These are phyloP conservation scores for Hymenoscyphus salicellus DNA, from an alignment of 2,329 filamentous ascomycete genomes.

Conservation along the genomic window DNA sequence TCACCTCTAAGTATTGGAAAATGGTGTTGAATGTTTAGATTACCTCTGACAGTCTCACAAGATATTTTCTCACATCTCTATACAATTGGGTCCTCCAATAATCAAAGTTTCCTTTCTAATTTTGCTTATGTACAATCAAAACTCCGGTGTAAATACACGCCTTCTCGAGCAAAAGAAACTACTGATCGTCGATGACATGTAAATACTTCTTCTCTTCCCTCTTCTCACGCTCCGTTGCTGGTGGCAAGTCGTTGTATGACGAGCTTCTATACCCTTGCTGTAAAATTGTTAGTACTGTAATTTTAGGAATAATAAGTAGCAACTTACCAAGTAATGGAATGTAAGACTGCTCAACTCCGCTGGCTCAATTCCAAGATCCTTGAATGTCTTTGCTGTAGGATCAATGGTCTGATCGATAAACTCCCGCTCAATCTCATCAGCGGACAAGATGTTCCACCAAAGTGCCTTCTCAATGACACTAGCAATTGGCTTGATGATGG, in stretches of 20 bases:
- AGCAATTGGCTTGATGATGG: conserved; percentile 71
- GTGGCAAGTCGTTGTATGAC: conserved; percentile 87
- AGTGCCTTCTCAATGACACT: conserved; percentile 73
- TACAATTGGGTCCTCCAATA: not conserved
- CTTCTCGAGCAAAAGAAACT: conserved; percentile 36
- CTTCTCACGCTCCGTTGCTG: conserved; percentile 91
- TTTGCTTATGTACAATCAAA: conserved; percentile 40
- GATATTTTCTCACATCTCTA: not conserved
- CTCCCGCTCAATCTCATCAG: conserved; percentile 85
- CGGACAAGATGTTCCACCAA: conserved; percentile 84
- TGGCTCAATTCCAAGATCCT: conserved; percentile 86
- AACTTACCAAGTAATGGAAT: conserved; percentile 86
- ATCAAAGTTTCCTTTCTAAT: conserved; percentile 9
- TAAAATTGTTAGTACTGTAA: conserved; percentile 37
- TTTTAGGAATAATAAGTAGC: not conserved
- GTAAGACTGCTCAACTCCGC: conserved; percentile 82
- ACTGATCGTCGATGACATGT: conserved; percentile 87
- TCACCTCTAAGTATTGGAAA: not conserved
- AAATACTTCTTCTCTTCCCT: conserved; percentile 94
- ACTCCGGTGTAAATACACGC: conserved; percentile 17
- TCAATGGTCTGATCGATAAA: conserved; percentile 93
- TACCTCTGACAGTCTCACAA: not conserved
- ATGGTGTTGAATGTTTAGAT: not conserved
- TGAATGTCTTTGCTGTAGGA: conserved; percentile 87
- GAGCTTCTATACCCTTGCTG: conserved; percentile 88